Evolutionary conservation across 495 filamentous ascomycete genomes (phyloP).

Genomic region (Penicillium crystallinum): DNA sequence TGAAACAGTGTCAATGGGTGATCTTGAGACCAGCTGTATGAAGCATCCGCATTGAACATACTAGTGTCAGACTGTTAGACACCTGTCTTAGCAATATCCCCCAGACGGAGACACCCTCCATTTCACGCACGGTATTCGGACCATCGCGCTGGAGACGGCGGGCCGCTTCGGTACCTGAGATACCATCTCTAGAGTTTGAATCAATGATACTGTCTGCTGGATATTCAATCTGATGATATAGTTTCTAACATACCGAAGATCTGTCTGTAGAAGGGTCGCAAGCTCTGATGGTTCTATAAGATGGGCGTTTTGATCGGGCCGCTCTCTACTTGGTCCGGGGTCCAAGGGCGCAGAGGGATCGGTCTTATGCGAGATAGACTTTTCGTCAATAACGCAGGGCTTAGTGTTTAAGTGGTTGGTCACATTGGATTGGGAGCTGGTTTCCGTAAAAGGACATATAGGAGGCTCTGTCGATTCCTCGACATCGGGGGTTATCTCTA

Average conservation of each 20-base stretch:
- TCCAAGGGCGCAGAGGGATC: slow-evolving; percentile 1
- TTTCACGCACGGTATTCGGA: slow-evolving; percentile 54
- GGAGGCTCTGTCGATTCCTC: slow-evolving; percentile 43
- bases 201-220: background rate
- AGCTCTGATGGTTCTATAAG: slow-evolving; percentile 24
- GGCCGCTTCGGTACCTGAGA: slow-evolving; percentile 50
- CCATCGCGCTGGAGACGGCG: slow-evolving; percentile 52
- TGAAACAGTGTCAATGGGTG: slow-evolving; percentile 10
- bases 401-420: slow-evolving; percentile 16
- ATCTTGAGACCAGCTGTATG: background rate
- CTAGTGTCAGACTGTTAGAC: slow-evolving; percentile 61
- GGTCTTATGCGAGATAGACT: background rate
- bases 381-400: slow-evolving; percentile 7
- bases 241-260: slow-evolving; percentile 20
- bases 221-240: no score
- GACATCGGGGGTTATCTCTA: slow-evolving; percentile 37
- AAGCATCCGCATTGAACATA: slow-evolving; percentile 19
- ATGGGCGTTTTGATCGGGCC: slow-evolving; percentile 21
- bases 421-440: slow-evolving; percentile 16
- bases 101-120: slow-evolving; percentile 48
- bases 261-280: slow-evolving; percentile 23
- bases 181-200: slow-evolving; percentile 42
- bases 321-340: background rate
- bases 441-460: slow-evolving; percentile 37
- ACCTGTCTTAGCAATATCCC: slow-evolving; percentile 58